Evolutionary conservation across 768 basidiomycete genomes (phyloP), one percentile per base, ranked within the genome.

Genomic region (Amanita thiersii): DNA sequence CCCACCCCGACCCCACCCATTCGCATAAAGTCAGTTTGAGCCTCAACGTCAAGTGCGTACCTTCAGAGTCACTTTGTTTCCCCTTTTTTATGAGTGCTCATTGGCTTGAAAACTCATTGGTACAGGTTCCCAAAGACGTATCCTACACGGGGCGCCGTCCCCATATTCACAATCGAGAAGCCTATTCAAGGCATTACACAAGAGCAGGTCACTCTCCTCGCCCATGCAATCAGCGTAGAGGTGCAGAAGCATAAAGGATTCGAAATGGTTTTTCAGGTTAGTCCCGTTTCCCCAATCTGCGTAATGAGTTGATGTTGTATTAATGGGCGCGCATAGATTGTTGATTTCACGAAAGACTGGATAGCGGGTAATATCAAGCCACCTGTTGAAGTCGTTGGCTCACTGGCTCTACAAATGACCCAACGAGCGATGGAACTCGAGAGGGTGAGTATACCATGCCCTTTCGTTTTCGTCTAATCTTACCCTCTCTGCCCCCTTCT

Each of bases 41-140:
- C 55, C 64, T 91, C 40, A 76, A 80, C 56, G 75, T 77, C 46
- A 85, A 77, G 86, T 88, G 54, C 52, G 72, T 64, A 17, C 23
- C 9, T 24, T 21, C 14, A 24, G 17, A 26, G 35, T 36, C 15
- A 50, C 15, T 14, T 41, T 10, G 29, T n/a, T n/a, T 17, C 29
- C 21, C 14, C 26, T 42, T 12, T 38, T 26, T 12, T 10, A 19
- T 29, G 8, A 2, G 10, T 18, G 3, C n/a, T 14, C 50, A 20
- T 4, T 31, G 32, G 24, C 41, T 45, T 47, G 40, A 17, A 11
- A 11, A 18, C 26, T 46, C n/a, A n/a, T n/a, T n/a, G n/a, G n/a
- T 41, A 7, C 47, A 88, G 85, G 57, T 77, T 89, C 45, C 85
- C 87, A 2, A 86, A 79, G 59, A 86, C 85, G 39, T 90, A 90